Evolutionary conservation across 352 stramenopile genomes (phyloP), one percentile per base, ranked within the genome.

Genomic region (Elongisporangium undulatum): DNA sequence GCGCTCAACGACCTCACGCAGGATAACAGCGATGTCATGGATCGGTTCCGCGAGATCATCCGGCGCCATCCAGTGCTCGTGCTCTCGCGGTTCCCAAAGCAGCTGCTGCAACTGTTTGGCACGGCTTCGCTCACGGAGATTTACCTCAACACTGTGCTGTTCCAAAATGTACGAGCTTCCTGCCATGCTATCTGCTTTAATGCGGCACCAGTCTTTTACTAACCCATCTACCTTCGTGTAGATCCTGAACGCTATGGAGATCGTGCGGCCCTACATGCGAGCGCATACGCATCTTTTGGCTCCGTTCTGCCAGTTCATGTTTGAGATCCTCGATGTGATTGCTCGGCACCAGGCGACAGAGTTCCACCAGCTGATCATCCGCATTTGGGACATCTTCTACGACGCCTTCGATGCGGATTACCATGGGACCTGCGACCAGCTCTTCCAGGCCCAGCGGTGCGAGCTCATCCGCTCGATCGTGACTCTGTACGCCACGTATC

Each of bases 271-370:
- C 0, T 63, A 74, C n/a, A 29, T 85, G 41, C 54, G 67, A 45
- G 45, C 79, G 12, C 61, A 82, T 3, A 64, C 58, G 34, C 69
- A 45, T 12, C 56, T 75, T 3, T 62, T 82, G 39, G 55, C 67
- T 5, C 61, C 64, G 1, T 72, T 84, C 24, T 77, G 77, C 45
- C 66, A 74, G 19, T 87, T 89, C 54, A 34, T 90, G 19, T 86
- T 92, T 62, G 76, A 90, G 22, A 70, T 90, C n/a, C 58, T 92
- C 13, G 68, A 79, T 8, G 72, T 86, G 1, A 86, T 92, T 49
- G 72, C 68, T 4, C 70, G 73, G 16, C 79, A 90, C 63, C 80
- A 89, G 19, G 74, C 83, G 19, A 72, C 68, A 13, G 83, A 90
- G 56, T 92, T 92, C 51, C 71, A 81, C n/a, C 69, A 74, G 51